phyloP scores from a whole-genome alignment of 2,329 filamentous ascomycete genomes.

The Fusarium multiceps region DNA sequence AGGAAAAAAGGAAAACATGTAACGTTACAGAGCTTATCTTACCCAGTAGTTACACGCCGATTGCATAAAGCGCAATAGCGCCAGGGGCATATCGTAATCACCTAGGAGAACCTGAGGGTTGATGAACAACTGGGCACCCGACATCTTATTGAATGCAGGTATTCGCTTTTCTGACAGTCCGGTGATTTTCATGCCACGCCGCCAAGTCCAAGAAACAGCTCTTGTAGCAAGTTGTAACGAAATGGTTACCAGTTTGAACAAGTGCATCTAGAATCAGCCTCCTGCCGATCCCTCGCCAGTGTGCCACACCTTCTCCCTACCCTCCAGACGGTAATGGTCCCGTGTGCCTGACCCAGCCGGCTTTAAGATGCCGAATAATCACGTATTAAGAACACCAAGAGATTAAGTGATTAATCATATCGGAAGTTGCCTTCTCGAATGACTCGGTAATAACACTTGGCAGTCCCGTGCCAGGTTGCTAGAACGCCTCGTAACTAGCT shows the following conservation, averaged over 20 bases:
- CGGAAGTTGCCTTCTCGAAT: neutral
- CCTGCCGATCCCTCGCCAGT: neutral
- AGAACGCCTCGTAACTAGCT: neutral
- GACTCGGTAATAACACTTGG: neutral
- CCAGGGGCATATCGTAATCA: neutral
- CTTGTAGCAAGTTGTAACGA: neutral
- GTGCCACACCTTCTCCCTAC: neutral
- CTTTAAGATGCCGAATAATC: neutral
- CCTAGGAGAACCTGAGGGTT: neutral
- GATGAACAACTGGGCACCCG: neutral
- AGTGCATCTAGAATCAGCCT: neutral
- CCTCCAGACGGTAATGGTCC: neutral
- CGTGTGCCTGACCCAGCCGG: neutral
- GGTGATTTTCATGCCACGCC: no score
- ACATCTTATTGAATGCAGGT: neutral
- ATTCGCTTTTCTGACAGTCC: accelerated
- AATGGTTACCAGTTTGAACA: neutral
- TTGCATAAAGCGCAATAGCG: neutral
- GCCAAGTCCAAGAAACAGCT: no score
- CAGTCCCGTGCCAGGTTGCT: neutral
- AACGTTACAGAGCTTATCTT: no score
- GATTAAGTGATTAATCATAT: neutral
- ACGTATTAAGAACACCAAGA: neutral
- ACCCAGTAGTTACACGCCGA: no score
- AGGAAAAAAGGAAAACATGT: no score